Evolutionary conservation across 2,329 filamentous ascomycete species (phyloP), one percentile per base, ranked within the genome.

Genomic region (Lachnellula arida): DNA sequence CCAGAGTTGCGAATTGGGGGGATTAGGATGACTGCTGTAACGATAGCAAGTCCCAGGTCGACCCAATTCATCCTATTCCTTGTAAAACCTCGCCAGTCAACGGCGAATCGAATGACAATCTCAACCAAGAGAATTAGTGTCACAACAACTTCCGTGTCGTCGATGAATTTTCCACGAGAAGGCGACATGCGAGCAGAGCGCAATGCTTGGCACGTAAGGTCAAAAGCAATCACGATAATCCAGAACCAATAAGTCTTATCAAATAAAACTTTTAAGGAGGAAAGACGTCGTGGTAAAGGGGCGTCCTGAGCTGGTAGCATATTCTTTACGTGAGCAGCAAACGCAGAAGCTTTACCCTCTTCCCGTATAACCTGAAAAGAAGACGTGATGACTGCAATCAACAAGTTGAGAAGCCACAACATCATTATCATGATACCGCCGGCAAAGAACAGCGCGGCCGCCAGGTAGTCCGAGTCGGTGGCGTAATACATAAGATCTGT

Each of bases 311-410:
- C 56, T 9, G 57, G 58, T n/a, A 63, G 57, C 46, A 65, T 56
- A 19, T 59, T 60, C 51, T 80, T 81, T 40, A 89, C 81, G 55
- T 91, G 83, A 12, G 85, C 84, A 4, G 91, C 92, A 71, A 99
- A 99, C 3, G 95, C 94, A 74, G 92, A 97, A 34, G 88, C 86
- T 72, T 88, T 92, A 74, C 91, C 96, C 71, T 99, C 94, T 75
- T 99, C 95, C 61, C 94, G 85, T 65, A 99, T 99, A 62, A 99
- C 89, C 70, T 99, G 94, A 68, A 99, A 99, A 1, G 93, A 97
- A 5, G 94, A 96, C 0, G 94, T 99, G 69, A 99, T 99, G 66
- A 99, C 94, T 3, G 94, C 94, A 68, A 99, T 96, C 47, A 88
- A 73, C 74, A 99, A 82, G 71, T 97, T 97, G 61, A 95, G 91